Evolutionary conservation across 1,284 basidiomycete genomes (phyloP).

Genomic region (Vanrija sp.): DNA sequence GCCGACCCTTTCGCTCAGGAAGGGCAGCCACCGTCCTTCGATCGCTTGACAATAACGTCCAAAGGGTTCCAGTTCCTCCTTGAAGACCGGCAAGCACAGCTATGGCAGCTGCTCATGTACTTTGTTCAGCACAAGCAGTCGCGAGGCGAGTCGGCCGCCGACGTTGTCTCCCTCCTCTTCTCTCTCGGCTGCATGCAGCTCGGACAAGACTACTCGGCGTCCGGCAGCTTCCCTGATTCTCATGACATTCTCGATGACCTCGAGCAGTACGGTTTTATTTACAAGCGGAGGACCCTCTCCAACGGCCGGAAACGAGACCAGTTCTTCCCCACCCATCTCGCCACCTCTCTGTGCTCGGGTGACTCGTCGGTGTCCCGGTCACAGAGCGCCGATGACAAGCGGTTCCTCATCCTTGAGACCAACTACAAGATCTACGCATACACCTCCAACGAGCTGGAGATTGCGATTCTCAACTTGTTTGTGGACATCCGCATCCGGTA

Average conservation of each 20-base stretch:
- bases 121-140: slow-evolving; percentile 63
- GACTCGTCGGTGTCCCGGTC: slow-evolving; percentile 59
- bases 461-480: slow-evolving; percentile 92
- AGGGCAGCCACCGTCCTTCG: slow-evolving; percentile 40
- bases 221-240: slow-evolving; percentile 68
- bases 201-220: slow-evolving; percentile 87
- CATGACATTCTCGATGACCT: slow-evolving; percentile 77
- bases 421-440: slow-evolving; percentile 99
- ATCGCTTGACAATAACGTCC: slow-evolving; percentile 76
- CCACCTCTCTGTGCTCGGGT: slow-evolving; percentile 74
- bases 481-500: slow-evolving; percentile 89
- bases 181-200: slow-evolving; percentile 93
- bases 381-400: slow-evolving; percentile 55
- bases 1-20: slow-evolving; percentile 41
- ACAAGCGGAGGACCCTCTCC: slow-evolving; percentile 59
- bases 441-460: slow-evolving; percentile 94
- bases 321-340: slow-evolving; percentile 93
- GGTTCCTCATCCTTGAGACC: slow-evolving; percentile 95
- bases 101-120: slow-evolving; percentile 94
- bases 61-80: slow-evolving; percentile 95
- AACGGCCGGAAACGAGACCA: slow-evolving; percentile 51
- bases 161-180: slow-evolving; percentile 90
- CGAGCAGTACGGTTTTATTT: slow-evolving; percentile 90
- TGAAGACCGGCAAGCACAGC: slow-evolving; percentile 90
- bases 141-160: slow-evolving; percentile 84